Base-by-base conservation (phyloP, 2,329 filamentous ascomycete species). In the Phyllosticta citriasiana region DNA sequence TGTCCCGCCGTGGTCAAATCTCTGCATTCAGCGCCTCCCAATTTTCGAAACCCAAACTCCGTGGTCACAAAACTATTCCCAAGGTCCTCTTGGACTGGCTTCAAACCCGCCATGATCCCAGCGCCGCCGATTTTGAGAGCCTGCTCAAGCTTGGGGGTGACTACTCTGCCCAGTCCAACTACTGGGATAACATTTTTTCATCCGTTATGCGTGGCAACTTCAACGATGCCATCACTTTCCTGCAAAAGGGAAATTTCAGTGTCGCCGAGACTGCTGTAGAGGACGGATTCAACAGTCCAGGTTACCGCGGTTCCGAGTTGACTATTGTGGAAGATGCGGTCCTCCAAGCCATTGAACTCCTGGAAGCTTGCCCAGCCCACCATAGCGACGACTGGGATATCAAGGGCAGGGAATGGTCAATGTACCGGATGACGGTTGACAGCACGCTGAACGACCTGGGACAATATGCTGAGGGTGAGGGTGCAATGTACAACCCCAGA, bases 81-180 rank as follows among this genome's bases (percentile, higher is more conserved):
- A 86, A 88, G 69, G 82, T 91, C 16, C 77, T 97, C 14, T 85
- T 97, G 64, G 83, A 89, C 67, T 97, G 93, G 93, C 79, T 96
- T 65, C 82, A 89, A 60, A 79, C 80, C 16, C 83, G 89, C 68
- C 90, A 96, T 70, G 85, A 88, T 64, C 81, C 87, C 26, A 88
- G 88, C 67, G 80, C 82, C 1, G 80, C 84, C 57, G 88, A 92
- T 67, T 77, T 88, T 25, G 78, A 84, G 47, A 79, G 85, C 3
- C 81, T 97, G 25, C 77, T 83, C 64, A 79, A 80, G 27, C 76
- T 85, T 66, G 80, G 80, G 54, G 88, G 89, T 0, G 88, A 88
- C 63, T 89, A 91, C 24, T 88, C 90, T 1, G 84, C 85, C 53
- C 89, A 94, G 68, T 78, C 81, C 26, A 79, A 88, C 40, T 97